A percentile compares a stretch with the other conserved stretches of the same genome.
These are phyloP conservation scores for Porphyra umbilicalis DNA, from an alignment of 31 red algal genomes.

Conservation along the genomic window DNA sequence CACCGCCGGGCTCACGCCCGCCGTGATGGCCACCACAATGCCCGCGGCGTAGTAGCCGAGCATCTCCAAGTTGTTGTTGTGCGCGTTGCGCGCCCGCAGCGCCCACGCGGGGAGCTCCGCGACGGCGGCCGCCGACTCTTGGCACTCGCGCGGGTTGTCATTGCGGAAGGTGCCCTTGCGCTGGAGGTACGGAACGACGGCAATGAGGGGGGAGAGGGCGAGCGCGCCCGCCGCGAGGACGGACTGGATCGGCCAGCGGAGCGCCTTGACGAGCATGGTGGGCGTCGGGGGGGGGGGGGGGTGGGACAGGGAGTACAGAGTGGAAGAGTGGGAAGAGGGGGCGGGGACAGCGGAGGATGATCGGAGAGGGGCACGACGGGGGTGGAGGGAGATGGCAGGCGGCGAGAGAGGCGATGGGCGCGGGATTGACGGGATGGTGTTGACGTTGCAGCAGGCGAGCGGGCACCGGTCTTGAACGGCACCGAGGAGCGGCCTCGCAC, in stretches of 20 bases:
- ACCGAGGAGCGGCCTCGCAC: too few relatives aligned
- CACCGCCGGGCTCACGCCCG: background rate
- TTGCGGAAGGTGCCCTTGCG: background rate
- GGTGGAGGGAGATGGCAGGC: too few relatives aligned
- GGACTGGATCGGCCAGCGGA: background rate
- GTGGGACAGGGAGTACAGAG: too few relatives aligned
- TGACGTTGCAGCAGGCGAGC: too few relatives aligned
- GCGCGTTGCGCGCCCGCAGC: background rate
- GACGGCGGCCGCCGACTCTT: background rate
- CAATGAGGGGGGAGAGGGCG: background rate
- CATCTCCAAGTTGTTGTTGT: background rate
- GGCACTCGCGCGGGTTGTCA: background rate
- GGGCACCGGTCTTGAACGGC: too few relatives aligned
- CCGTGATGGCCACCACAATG: background rate
- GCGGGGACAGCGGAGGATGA: too few relatives aligned
- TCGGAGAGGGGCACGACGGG: too few relatives aligned
- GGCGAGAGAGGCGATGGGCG: too few relatives aligned
- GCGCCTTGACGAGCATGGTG: background rate
- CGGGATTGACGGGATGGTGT: too few relatives aligned
- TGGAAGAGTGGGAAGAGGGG: background rate
- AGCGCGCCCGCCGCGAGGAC: background rate
- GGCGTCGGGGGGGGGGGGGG: background rate
- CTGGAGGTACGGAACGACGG: background rate
- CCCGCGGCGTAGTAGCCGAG: background rate
- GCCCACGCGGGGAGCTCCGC: background rate